phyloP scores from a whole-genome alignment of 306 rosid genomes.

The Canavalia gladiata region DNA sequence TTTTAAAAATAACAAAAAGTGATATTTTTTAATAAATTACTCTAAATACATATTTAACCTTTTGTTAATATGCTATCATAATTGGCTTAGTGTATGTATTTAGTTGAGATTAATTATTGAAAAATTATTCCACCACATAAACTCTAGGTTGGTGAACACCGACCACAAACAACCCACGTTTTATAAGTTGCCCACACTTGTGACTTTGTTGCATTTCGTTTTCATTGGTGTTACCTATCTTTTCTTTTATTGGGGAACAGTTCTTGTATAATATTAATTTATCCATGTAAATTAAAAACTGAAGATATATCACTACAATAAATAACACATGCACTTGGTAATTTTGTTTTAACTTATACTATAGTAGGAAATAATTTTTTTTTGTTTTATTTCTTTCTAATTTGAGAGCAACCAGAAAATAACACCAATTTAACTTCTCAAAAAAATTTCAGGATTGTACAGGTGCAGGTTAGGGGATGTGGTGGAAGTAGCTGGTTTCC shows the following conservation, averaged over 20 bases:
- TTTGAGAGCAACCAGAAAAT: too few species aligned
- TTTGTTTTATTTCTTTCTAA: too few species aligned
- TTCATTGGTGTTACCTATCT: constrained; percentile 9
- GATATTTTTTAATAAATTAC: neutral
- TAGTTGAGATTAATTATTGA: neutral
- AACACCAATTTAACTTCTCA: too few species aligned
- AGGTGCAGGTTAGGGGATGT: constrained; percentile 92
- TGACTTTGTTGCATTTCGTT: constrained; percentile 1
- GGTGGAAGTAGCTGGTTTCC: constrained; percentile 87
- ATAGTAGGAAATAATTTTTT: too few species aligned
- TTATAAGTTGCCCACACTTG: neutral
- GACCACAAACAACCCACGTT: constrained; percentile 41
- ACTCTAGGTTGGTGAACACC: neutral
- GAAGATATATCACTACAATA: too few species aligned
- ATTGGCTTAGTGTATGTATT: neutral
- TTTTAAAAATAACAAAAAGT: neutral
- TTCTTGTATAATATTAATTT: neutral
- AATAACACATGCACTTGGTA: too few species aligned
- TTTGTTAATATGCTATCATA: neutral
- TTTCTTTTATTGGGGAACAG: neutral
- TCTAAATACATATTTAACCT: neutral
- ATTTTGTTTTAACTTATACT: too few species aligned
- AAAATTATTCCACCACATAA: neutral
- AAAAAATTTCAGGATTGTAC: constrained; percentile 69
- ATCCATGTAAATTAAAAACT: too few species aligned